Evolutionary conservation across 2,329 filamentous ascomycete species (phyloP), one percentile per base, ranked within the genome.

Genomic region (Periglandula ipomoeae): DNA sequence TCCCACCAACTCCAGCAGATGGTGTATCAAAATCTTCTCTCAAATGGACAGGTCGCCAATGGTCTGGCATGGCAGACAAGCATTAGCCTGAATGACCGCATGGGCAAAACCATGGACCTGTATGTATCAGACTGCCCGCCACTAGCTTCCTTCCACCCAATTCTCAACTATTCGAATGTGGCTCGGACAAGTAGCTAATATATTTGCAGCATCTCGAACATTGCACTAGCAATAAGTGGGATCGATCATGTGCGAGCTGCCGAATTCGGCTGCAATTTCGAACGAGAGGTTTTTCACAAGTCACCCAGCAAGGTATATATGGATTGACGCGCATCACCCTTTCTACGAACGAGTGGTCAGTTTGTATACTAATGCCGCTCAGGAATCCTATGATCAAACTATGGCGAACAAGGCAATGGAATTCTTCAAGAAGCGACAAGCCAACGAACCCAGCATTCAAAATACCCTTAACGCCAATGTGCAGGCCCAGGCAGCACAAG

Each of bases 381-480:
- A 81, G 77, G 64, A 67, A 46, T 62, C 61, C 0, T 81, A 81
- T 54, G 75, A 80, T 15, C 64, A 69, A 45, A 62, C 66, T 27
- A 71, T 81, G 59, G 57, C 57, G 2, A 59, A 55, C 10, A 77
- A 75, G 53, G 66, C 70, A 0, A 57, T 69, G 44, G 76, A 81
- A 5, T 68, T 78, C 40, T 71, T 71, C 50, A 68, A 68, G 50
- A 73, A 70, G 53, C 73, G 78, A 35, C 71, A 79, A 53, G 66
- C 65, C 4, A 74, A 76, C 54, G 73, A 73, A 40, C 68, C 70
- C 0, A 70, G 59, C 10, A 59, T 80, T 2, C 74, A 76, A 45
- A 74, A 71, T 48, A 68, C 67, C n/a, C 58, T 79, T 49, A 78
- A 69, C 55, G 71, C 61, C 47, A 72, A 63, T 58, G 70, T 60